Evolutionary conservation across 202 grass and related monocot species (phyloP).

Genomic region (Carex sylvatica): DNA sequence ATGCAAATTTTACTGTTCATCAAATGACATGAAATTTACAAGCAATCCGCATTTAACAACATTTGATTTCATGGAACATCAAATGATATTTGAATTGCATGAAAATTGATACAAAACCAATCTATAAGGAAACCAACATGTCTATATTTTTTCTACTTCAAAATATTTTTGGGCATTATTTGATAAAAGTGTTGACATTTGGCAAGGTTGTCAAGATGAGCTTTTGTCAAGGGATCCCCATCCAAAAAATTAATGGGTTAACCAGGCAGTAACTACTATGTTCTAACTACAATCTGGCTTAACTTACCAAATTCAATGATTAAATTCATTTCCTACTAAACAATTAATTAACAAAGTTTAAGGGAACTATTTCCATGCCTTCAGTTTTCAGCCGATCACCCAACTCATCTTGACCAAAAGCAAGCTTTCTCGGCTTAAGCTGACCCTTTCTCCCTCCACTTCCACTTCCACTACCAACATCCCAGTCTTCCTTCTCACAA

Average conservation of each 20-base stretch:
- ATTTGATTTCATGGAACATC: too few relatives aligned
- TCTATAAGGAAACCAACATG: too few relatives aligned
- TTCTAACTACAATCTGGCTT: background rate
- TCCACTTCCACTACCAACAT: conserved; percentile 23
- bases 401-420: background rate
- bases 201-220: too few relatives aligned
- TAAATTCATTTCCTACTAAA: background rate
- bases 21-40: too few relatives aligned
- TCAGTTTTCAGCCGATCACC: background rate
- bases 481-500: conserved; percentile 46
- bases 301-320: background rate
- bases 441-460: conserved; percentile 8
- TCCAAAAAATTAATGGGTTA: background rate
- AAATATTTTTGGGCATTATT: too few relatives aligned
- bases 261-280: background rate
- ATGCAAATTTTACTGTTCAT: too few relatives aligned
- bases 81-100: too few relatives aligned
- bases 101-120: too few relatives aligned
- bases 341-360: background rate
- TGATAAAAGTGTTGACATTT: too few relatives aligned
- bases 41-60: too few relatives aligned
- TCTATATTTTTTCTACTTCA: too few relatives aligned
- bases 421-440: conserved; percentile 22
- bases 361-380: background rate
- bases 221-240: too few relatives aligned